Base-by-base conservation (phyloP, 106 monocot species). In the Xerophyta viscosa region DNA sequence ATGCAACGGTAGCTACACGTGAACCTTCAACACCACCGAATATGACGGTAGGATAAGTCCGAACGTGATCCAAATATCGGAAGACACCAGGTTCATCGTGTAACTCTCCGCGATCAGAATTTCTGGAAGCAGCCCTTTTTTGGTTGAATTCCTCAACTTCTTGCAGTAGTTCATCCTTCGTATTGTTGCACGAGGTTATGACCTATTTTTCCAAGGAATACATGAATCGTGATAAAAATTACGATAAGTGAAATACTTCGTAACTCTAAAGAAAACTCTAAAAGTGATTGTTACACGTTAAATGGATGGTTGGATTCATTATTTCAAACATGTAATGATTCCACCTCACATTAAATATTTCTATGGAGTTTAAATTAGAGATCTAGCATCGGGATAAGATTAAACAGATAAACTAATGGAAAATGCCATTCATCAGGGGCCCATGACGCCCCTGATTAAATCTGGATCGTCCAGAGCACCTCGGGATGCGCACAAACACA, bases 11-110 rank as follows among this genome's bases (percentile, higher is more conserved):
- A 36, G 75, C 75, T 37, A 96, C 82, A 26, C 78, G 81, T 37
- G 89, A 82, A 0, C 96, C 96, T 58, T 96, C 82, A 11, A 77
- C 79, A 10, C 89, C 89, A 18, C 82, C 96, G 26, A 96, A 96
- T 78, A 78, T 79, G 52, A 96, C 73, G 3, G 89, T 82, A 6
- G 86, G 79, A 50, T 81, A 78, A 1, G 66, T 79, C 46, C 60
- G 60, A 29, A 92, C 60, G 61, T 92, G 78, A 53, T 92, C 82
- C 3, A 86, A 48, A 50, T 86, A 92, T 31, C 61, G 63, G 56
- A 92, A 82, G 25, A 81, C 45, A n/a, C n/a, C n/a, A 11, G n/a
- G n/a, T n/a, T 55, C 19, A 6, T 44, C 57, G 8, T 15, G 5
- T 19, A 23, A 37, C 21, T 60, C 72, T 55, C 52, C 39, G 13